A percentile compares a stretch with the other conserved stretches of the same genome.
Conservation (phyloP, 257 asterid species). For the Striga asiatica region DNA sequence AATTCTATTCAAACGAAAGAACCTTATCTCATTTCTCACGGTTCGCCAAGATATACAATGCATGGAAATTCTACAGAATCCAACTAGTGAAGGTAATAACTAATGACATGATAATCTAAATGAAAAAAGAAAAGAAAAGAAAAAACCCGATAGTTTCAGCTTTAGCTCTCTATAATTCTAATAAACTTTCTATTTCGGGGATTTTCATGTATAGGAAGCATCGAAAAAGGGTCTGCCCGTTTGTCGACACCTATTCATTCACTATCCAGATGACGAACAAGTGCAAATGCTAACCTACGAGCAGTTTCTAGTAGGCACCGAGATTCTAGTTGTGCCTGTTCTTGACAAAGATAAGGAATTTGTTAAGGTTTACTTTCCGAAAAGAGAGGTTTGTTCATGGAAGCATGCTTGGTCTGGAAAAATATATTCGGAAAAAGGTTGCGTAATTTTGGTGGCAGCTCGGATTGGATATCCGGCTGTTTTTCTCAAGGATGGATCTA, state of each 20-base stretch:
- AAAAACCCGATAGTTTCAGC: no score
- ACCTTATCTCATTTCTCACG: slow-evolving; percentile 75
- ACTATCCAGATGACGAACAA: slow-evolving; percentile 72
- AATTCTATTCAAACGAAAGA: slow-evolving; percentile 73
- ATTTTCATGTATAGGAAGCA: slow-evolving; percentile 48
- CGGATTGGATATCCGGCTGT: slow-evolving; percentile 78
- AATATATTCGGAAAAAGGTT: slow-evolving; percentile 38
- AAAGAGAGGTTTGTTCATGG: slow-evolving; percentile 57
- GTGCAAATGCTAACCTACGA: slow-evolving; percentile 53
- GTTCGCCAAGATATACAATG: slow-evolving; percentile 67
- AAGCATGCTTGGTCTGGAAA: slow-evolving; percentile 84
- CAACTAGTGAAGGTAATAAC: slow-evolving; percentile 69
- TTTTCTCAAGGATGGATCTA: slow-evolving; percentile 73
- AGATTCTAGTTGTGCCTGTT: slow-evolving; percentile 86
- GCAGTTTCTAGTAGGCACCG: slow-evolving; percentile 82
- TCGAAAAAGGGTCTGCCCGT: slow-evolving; percentile 76
- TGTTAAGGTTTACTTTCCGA: slow-evolving; percentile 70
- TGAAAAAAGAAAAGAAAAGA: no score
- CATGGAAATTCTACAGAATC: slow-evolving; percentile 88
- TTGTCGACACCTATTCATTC: slow-evolving; percentile 88
- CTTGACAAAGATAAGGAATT: slow-evolving; percentile 62
- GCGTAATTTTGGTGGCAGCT: slow-evolving; percentile 52
- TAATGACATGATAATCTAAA: no score
- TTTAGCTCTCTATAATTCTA: background rate
- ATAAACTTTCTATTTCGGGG: background rate